Evolutionary conservation across 176 grass and related monocot species (phyloP), one percentile per base, ranked within the genome.

Genomic region (Alloteropsis semialata): DNA sequence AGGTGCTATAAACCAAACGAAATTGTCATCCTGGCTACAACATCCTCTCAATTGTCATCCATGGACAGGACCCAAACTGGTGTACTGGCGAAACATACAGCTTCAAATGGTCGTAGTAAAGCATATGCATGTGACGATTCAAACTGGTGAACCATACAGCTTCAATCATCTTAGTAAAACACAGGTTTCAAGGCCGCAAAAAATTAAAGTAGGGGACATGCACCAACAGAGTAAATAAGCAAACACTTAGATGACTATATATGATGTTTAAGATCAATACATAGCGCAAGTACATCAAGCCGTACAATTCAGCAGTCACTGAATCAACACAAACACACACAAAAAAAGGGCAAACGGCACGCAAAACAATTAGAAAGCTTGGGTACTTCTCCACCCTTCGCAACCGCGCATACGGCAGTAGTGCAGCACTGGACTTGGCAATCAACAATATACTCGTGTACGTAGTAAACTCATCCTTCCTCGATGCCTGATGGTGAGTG

Each of bases 321-420:
- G 42, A 67, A 69, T 13, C 51, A 39, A 75, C 3, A 34, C 41
- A 42, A 17, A 36, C 70, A 56, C 46, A 63, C 3, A 25, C 18
- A 63, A 8, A 36, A 60, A 76, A 74, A n/a, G 19, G 22, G 36
- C 19, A 50, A 10, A 60, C 5, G 27, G 37, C 62, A 81, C 29
- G 29, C n/a, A 10, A 37, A 72, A 72, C 46, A 21, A 45, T 33
- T 18, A 18, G 48, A 58, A 71, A 48, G 39, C 58, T 32, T 49
- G 66, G 83, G 88, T 72, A 67, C 73, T 86, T 86, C 78, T 77
- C 72, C 88, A 49, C 78, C 83, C 78, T 34, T 34, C 57, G 30
- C 84, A 74, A 73, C 84, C 73, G 42, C 76, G 65, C 22, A 48
- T 21, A 51, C 51, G 24, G 22, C 55, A 58, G 55, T 58, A 58